Percentiles rank a stretch among this genome's conserved stretches.
phyloP scores from a whole-genome alignment of 1,139 yeast species.

The Zhuliangozyma blackwelliae region DNA sequence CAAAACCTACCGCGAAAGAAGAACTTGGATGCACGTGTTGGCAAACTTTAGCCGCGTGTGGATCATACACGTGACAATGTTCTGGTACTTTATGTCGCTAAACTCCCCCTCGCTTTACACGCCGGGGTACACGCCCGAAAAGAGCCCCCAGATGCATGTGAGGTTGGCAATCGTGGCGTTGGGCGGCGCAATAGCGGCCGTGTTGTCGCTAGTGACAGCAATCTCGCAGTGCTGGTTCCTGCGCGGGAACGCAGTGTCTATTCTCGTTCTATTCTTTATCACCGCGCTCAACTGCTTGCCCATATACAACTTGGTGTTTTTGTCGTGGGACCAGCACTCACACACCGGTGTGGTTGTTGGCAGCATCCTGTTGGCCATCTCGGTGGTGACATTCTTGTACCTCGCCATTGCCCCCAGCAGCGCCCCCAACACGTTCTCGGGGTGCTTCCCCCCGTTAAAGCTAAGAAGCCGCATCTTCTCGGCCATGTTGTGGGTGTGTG shows the following conservation, averaged over 20 bases:
- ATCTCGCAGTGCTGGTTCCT: too few relatives aligned
- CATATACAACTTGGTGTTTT: slow-evolving; percentile 50
- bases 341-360: slow-evolving; percentile 48
- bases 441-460: slow-evolving; percentile 47
- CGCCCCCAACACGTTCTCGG: slow-evolving; percentile 32
- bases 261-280: slow-evolving; percentile 40
- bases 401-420: slow-evolving; percentile 53
- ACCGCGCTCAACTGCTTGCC: slow-evolving; percentile 54
- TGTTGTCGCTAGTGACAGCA: slow-evolving; percentile 29
- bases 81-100: slow-evolving; percentile 79
- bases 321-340: slow-evolving; percentile 51
- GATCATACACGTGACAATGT: slow-evolving; percentile 73
- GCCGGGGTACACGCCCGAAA: slow-evolving; percentile 41
- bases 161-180: slow-evolving; percentile 40
- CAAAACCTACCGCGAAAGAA: slow-evolving; percentile 69
- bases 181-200: slow-evolving; percentile 66
- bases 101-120: slow-evolving; percentile 79
- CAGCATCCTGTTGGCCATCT: slow-evolving; percentile 54
- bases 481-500: slow-evolving; percentile 59
- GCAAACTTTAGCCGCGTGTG: slow-evolving; percentile 80
- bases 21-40: slow-evolving; percentile 75
- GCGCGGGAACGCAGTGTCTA: background rate
- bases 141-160: slow-evolving; percentile 8
- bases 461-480: slow-evolving; percentile 55
- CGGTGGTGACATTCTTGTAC: slow-evolving; percentile 57